phyloP scores from a whole-genome alignment of 306 rosid genomes.

The Herpetospermum pedunculosum region DNA sequence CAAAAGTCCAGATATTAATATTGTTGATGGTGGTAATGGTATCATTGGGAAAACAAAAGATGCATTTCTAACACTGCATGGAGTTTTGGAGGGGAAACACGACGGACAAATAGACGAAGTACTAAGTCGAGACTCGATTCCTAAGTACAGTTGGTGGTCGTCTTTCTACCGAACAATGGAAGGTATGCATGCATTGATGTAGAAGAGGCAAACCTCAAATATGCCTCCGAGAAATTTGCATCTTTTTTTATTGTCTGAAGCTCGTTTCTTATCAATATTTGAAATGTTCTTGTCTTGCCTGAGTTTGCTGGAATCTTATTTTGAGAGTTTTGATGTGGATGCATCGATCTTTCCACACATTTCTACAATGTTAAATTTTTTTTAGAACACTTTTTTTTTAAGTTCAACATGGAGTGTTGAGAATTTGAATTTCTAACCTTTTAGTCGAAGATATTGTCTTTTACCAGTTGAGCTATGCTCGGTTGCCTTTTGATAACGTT shows the following conservation, averaged over 20 bases:
- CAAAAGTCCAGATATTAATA: slow-evolving; percentile 19
- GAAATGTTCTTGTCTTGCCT: too few species aligned
- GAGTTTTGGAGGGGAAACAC: slow-evolving; percentile 70
- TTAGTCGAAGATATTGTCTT: too few species aligned
- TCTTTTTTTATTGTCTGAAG: not conserved
- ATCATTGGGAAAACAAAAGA: slow-evolving; percentile 42
- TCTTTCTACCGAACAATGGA: slow-evolving; percentile 47
- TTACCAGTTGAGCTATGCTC: too few species aligned
- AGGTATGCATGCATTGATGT: slow-evolving; percentile 23
- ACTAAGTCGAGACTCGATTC: slow-evolving; percentile 27
- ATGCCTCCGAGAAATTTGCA: not conserved
- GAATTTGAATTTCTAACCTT: not conserved
- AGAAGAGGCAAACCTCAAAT: not conserved
- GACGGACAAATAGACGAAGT: slow-evolving; percentile 46
- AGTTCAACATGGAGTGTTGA: too few species aligned
- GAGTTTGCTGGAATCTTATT: not conserved
- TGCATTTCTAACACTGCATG: slow-evolving; percentile 56
- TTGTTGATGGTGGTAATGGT: slow-evolving; percentile 20
- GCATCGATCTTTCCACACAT: not conserved
- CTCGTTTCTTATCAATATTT: not conserved
- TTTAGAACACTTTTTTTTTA: not conserved
- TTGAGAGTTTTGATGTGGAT: not conserved
- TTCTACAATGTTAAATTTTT: not conserved
- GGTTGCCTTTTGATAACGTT: not conserved
- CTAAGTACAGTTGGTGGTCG: slow-evolving; percentile 64